Base-by-base conservation (phyloP, 495 filamentous ascomycete species). In the Physcia stellaris region DNA sequence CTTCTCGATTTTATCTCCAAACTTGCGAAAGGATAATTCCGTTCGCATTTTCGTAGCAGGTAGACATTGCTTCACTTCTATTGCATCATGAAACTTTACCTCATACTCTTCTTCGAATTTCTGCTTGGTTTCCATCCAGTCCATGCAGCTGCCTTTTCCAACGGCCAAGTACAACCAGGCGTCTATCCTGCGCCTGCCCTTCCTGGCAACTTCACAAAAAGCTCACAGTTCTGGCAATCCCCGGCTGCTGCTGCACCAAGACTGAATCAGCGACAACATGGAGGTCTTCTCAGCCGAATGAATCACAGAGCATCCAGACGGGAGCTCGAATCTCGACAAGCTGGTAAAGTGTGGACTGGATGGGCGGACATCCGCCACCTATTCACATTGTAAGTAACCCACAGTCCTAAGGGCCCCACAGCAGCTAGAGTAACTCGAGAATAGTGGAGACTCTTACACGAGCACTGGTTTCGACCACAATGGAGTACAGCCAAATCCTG, bases 391-490 rank as follows among this genome's bases (percentile, higher is more conserved):
- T 52, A 32, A 12, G 39, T 41, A 11, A 15, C 3, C 24, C 7
- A n/a, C n/a, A n/a, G n/a, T n/a, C n/a, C n/a, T n/a, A n/a, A n/a
- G n/a, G n/a, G 17, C 13, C 28, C 2, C 1, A 13, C 21, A 19
- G 4, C 18, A 1, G n/a, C 29, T 15, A 7, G 5, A 5, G 6
- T 2, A 13, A 36, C 12, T 24, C 12, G 5, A 15, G 10, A 6
- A 23, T 43, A 56, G 56, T 48, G 64, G 64, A 9, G 69, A 80
- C 51, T 79, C 74, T 2, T 83, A 80, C 48, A 71, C 70, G 12
- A 57, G 59, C 32, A 80, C 74, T 13, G 72, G 71, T 35, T 93
- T 90, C 61, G 68, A 82, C 49, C 54, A 68, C 31, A 66, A 57
- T 20, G 58, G 61, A 33, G 58, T 67, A 10, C 75, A 81, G 40